Conservation (phyloP, 23 red algal species). For the Gracilaria gracilis region DNA sequence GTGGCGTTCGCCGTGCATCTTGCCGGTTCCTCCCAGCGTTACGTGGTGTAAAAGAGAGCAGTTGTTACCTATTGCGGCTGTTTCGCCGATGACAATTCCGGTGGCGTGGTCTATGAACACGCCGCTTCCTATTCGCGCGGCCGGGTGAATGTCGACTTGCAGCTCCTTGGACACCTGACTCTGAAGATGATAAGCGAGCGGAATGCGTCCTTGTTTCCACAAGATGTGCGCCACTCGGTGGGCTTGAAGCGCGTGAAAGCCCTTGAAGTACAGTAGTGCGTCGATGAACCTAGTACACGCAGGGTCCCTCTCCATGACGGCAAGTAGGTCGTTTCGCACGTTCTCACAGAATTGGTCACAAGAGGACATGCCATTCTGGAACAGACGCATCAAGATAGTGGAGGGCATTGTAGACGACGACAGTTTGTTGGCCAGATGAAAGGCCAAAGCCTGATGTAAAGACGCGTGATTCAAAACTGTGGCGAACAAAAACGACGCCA, state of each 20-base stretch:
- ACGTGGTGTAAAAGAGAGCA: conserved; percentile 93
- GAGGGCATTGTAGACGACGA: conserved; percentile 77
- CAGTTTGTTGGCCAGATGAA: conserved; percentile 95
- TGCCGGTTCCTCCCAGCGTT: conserved; percentile 92
- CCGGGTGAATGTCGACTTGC: conserved; percentile 98
- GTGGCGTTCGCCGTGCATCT: conserved; percentile 88
- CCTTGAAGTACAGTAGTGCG: conserved; percentile 94
- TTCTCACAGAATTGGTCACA: conserved; percentile 32
- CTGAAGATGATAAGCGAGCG: conserved; percentile 86
- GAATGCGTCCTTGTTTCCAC: conserved; percentile 77
- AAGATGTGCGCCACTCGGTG: conserved; percentile 89
- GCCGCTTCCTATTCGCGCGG: conserved; percentile 79
- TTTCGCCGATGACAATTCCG: conserved; percentile 96
- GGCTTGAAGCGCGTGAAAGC: conserved; percentile 94
- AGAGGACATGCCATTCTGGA: conserved; percentile 68
- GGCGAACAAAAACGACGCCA: conserved; percentile 91
- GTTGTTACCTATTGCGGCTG: conserved; percentile 87
- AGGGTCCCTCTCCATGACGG: conserved; percentile 90
- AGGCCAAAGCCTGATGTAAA: conserved; percentile 77
- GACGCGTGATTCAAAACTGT: conserved; percentile 92
- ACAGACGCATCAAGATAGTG: conserved; percentile 84
- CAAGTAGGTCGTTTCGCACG: conserved; percentile 86
- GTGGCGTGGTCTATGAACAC: conserved; percentile 97
- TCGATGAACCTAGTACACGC: conserved; percentile 92
- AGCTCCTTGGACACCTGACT: conserved; percentile 92